A percentile compares a stretch with the other conserved stretches of the same genome.
These are phyloP conservation scores for Zygosaccharomyces rouxii DNA, from an alignment of 805 yeast genomes.

Conservation along the genomic window DNA sequence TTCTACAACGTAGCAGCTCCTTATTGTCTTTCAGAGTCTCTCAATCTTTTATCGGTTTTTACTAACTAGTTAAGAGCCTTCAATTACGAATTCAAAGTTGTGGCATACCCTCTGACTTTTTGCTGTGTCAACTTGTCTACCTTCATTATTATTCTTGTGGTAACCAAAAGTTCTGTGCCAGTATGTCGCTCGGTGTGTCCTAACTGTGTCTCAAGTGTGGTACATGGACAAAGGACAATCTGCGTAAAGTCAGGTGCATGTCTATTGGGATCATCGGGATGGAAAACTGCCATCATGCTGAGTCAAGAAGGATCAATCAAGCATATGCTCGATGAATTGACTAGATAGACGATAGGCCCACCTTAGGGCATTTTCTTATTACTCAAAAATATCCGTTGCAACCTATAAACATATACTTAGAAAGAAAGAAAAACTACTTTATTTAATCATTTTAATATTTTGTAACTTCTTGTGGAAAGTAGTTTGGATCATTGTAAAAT, in stretches of 20 bases:
- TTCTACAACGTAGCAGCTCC: background rate
- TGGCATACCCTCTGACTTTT: background rate
- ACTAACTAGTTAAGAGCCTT: background rate
- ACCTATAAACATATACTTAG: background rate
- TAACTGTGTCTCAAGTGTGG: background rate
- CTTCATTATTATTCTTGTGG: background rate
- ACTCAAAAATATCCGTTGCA: no score
- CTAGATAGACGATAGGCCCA: no score
- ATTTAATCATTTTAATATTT: background rate
- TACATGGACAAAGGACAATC: background rate
- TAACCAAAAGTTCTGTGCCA: background rate
- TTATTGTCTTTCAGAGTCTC: background rate
- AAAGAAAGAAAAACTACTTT: background rate
- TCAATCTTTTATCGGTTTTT: background rate
- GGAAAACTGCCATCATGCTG: background rate
- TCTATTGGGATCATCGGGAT: background rate
- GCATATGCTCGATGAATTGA: no score
- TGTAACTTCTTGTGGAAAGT: slow-evolving; percentile 5
- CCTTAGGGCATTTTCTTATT: no score
- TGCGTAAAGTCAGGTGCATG: background rate
- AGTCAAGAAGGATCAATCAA: no score
- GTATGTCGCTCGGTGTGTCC: background rate
- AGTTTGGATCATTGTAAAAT: slow-evolving; percentile 29
- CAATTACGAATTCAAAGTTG: background rate
- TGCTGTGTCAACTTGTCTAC: background rate